These are phyloP conservation scores for Chloranthus sessilifolius DNA, from an alignment of 164 flowering plant genomes.

Conservation along the genomic window DNA sequence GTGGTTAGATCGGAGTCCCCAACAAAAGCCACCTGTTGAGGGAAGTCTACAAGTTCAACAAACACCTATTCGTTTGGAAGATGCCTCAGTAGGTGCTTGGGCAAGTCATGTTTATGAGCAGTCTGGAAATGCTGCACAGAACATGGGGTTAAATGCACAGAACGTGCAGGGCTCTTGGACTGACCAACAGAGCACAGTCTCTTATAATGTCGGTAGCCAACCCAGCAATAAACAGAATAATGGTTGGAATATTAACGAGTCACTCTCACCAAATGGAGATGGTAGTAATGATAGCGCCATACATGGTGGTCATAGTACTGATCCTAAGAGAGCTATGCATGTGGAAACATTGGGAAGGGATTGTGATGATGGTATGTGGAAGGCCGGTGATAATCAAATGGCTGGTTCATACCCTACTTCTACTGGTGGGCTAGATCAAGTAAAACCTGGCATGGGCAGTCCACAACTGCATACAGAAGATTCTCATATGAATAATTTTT, in stretches of 20 bases:
- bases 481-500: slow-evolving; percentile 16
- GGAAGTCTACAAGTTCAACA: slow-evolving; percentile 33
- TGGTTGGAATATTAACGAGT: slow-evolving; percentile 23
- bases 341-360: slow-evolving; percentile 15
- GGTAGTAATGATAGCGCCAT: slow-evolving; percentile 7
- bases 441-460: slow-evolving; percentile 15
- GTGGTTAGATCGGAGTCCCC: slow-evolving; percentile 33
- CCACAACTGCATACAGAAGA: slow-evolving; percentile 20
- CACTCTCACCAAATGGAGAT: slow-evolving; percentile 16
- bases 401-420: slow-evolving; percentile 17
- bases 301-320: slow-evolving; percentile 20
- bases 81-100: slow-evolving; percentile 29
- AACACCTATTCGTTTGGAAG: slow-evolving; percentile 27
- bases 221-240: slow-evolving; percentile 14
- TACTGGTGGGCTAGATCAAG: slow-evolving; percentile 22
- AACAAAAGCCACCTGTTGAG: slow-evolving; percentile 29
- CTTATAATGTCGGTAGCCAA: slow-evolving; percentile 18
- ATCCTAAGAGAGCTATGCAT: slow-evolving; percentile 17
- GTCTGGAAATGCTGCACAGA: slow-evolving; percentile 23
- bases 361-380: slow-evolving; percentile 25
- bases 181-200: slow-evolving; percentile 19
- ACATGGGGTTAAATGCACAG: slow-evolving; percentile 16
- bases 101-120: slow-evolving; percentile 28
- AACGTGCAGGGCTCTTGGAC: slow-evolving; percentile 22
- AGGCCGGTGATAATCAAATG: slow-evolving; percentile 14